phyloP scores from a whole-genome alignment of 371 early-diverging fungal genomes.

The Dichotomocladium elegans region DNA sequence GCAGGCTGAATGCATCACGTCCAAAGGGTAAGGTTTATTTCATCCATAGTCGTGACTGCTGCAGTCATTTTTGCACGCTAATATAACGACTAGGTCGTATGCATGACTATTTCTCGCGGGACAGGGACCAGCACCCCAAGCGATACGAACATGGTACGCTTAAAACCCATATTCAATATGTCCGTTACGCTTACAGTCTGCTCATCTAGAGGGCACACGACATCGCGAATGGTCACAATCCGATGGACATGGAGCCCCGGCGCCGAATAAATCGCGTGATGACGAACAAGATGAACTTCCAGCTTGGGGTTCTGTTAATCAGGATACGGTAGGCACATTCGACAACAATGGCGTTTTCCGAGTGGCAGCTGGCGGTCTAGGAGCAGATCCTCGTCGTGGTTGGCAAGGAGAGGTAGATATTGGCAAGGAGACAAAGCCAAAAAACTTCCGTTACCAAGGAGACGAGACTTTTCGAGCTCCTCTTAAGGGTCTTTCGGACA shows the following conservation, averaged over 20 bases:
- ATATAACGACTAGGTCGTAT: conserved; percentile 13
- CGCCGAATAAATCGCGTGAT: conserved; percentile 12
- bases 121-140: conserved; percentile 14
- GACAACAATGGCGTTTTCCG: conserved; percentile 69
- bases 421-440: conserved; percentile 2
- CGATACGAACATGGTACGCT: conserved; percentile 15
- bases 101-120: conserved; percentile 21
- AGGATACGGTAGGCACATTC: conserved; percentile 45
- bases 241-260: conserved; percentile 6
- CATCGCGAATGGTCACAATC: conserved; percentile 17
- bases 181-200: not conserved
- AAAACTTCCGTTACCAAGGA: conserved; percentile 9
- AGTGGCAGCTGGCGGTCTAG: conserved; percentile 35
- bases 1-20: conserved; percentile 18
- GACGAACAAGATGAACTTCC: conserved; percentile 13
- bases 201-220: conserved; percentile 4
- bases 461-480: conserved; percentile 10
- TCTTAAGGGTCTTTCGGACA: not conserved
- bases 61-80: not conserved
- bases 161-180: not conserved
- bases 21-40: conserved; percentile 13
- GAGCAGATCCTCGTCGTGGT: conserved; percentile 9
- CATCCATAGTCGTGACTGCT: not conserved
- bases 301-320: conserved; percentile 28
- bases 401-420: conserved; percentile 11